phyloP scores from a whole-genome alignment of 192 early-diverging fungal genomes.

The Coemansia sp. region DNA sequence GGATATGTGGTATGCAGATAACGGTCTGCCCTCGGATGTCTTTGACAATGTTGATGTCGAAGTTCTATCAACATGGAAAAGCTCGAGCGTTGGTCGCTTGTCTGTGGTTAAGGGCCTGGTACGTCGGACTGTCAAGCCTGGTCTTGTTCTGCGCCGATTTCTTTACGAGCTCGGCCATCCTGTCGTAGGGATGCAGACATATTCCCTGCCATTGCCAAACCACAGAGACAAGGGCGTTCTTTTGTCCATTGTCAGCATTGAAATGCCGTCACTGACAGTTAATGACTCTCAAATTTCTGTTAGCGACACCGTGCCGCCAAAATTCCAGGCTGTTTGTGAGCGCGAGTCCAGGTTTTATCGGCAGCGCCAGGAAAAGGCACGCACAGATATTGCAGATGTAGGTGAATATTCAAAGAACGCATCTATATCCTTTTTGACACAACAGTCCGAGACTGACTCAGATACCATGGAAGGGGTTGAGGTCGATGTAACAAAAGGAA shows the following conservation, averaged over 20 bases:
- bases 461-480: constrained; percentile 24
- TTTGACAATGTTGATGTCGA: constrained; percentile 15
- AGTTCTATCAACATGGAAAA: constrained; percentile 9
- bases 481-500: constrained; percentile 53
- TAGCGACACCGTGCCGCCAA: constrained; percentile 49
- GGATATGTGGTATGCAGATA: constrained; percentile 27
- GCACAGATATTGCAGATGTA: constrained; percentile 50
- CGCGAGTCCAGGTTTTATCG: constrained; percentile 61
- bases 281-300: constrained; percentile 16
- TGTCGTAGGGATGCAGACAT: constrained; percentile 59
- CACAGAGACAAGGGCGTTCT: constrained; percentile 63
- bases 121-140: constrained; percentile 24
- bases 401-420: not conserved
- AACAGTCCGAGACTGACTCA: not conserved
- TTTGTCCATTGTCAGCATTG: constrained; percentile 46
- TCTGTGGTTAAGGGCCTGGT: constrained; percentile 28
- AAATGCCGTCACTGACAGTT: constrained; percentile 48
- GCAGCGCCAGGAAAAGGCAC: constrained; percentile 37
- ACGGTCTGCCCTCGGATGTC: constrained; percentile 39
- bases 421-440: not conserved
- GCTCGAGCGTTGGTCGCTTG: constrained; percentile 30
- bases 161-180: constrained; percentile 54
- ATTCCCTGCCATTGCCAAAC: constrained; percentile 56
- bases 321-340: constrained; percentile 58
- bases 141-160: constrained; percentile 57